These are phyloP conservation scores for Penicillium sp. DNA, from an alignment of 2,329 filamentous ascomycete species.

Conservation along the genomic window DNA sequence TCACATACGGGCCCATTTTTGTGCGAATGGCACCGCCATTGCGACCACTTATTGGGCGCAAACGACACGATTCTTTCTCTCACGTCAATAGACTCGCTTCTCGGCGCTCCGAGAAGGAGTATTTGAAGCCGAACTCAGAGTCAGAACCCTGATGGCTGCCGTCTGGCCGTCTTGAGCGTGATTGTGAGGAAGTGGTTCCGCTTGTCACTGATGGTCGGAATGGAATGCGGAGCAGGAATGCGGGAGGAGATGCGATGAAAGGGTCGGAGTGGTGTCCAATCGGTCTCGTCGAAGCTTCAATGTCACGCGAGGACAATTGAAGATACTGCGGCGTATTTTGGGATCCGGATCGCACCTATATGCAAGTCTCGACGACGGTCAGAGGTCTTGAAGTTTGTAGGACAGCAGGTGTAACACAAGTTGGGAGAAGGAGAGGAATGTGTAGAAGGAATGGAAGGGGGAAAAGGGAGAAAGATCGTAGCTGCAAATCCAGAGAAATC, in stretches of 20 bases:
- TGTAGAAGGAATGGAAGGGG: slow-evolving; percentile 36
- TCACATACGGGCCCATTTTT: slow-evolving; percentile 42
- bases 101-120: slow-evolving; percentile 48
- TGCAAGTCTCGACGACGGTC: slow-evolving; percentile 25
- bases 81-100: slow-evolving; percentile 39
- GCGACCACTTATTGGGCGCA: slow-evolving; percentile 16
- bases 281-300: slow-evolving; percentile 11
- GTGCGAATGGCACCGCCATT: slow-evolving; percentile 37
- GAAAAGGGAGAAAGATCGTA: slow-evolving; percentile 38
- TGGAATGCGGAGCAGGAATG: slow-evolving; percentile 37
- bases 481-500: slow-evolving; percentile 33
- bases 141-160: slow-evolving; percentile 11
- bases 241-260: slow-evolving; percentile 12
- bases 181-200: background rate
- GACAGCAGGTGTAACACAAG: slow-evolving; percentile 14
- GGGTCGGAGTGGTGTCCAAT: slow-evolving; percentile 8
- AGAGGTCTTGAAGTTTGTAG: slow-evolving; percentile 28
- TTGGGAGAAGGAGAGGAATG: slow-evolving; percentile 29
- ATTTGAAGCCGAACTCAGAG: slow-evolving; percentile 3
- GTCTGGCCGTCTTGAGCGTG: background rate
- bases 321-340: slow-evolving; percentile 9
- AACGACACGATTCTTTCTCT: slow-evolving; percentile 15
- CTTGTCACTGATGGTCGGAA: slow-evolving; percentile 16
- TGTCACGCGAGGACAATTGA: slow-evolving; percentile 9
- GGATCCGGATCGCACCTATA: slow-evolving; percentile 28